Evolutionary conservation across 2,329 filamentous ascomycete species (phyloP), one percentile per base, ranked within the genome.

Genomic region (Aspergillus awamori): DNA sequence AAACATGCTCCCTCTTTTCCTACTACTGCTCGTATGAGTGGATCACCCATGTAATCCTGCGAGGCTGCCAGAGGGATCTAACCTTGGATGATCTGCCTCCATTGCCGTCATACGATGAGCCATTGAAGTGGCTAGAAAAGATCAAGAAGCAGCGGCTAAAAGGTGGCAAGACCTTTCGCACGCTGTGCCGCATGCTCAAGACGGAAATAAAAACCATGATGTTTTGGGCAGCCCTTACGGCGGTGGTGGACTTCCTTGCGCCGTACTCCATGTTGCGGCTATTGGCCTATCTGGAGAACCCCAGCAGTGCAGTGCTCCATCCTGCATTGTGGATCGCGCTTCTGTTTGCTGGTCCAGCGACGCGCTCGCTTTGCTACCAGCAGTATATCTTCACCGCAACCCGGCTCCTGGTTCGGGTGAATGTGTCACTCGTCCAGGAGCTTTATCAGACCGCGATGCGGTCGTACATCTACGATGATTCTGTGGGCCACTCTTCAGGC

Each of bases 321-420:
- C 83, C 84, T 2, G 82, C 80, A 75, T 66, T 84, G 49, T 87
- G 84, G 84, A 72, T 87, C 8, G 63, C 81, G 2, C 76, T 86
- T 36, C 76, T 86, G 61, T 86, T 86, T 59, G 57, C 80, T 39
- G 84, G 84, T 0, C 83, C 83, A 1, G 65, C 81, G 43, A 68
- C 74, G 3, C 80, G 82, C 13, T 84, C 85, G 2, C 65, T 86
- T 47, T 71, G 78, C 57, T 84, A 82, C 63, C 84, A 87, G 68
- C 83, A 84, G 65, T 87, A 87, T 68, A 78, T 86, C 36, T 87
- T 86, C 65, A 83, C 76, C 2, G 83, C 83, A 6, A 86, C 84
- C 2, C 78, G 83, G n/a, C 72, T 86, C 47, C 73, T 86, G 36
- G 83, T 86, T 38, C 82, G 85, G 26, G 73, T 86, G 58, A 86